phyloP scores from a whole-genome alignment of 768 basidiomycete genomes.

The Aureoboletus auriporus region DNA sequence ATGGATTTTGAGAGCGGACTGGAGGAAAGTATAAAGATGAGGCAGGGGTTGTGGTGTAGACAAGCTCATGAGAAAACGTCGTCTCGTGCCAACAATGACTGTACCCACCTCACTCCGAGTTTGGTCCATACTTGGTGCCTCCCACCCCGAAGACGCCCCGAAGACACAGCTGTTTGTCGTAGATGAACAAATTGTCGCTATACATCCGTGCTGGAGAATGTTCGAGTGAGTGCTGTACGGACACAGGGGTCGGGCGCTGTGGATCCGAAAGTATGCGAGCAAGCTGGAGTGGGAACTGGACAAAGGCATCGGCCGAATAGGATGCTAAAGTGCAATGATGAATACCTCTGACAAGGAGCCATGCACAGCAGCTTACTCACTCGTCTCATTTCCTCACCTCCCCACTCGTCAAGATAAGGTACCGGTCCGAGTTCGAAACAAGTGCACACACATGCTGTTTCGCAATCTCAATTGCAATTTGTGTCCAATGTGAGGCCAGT shows the following conservation, averaged over 20 bases:
- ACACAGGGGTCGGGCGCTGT: constrained; percentile 81
- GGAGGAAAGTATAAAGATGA: constrained; percentile 47
- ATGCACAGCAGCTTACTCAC: constrained; percentile 44
- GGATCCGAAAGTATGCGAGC: constrained; percentile 75
- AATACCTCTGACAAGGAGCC: not conserved
- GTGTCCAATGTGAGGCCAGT: constrained; percentile 50
- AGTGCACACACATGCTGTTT: constrained; percentile 52
- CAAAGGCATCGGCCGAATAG: constrained; percentile 73
- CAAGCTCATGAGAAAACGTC: constrained; percentile 1
- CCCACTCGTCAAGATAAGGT: constrained; percentile 79
- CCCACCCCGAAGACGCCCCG: constrained; percentile 16
- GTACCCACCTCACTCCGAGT: constrained; percentile 12
- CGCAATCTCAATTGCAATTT: constrained; percentile 55
- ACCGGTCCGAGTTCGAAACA: constrained; percentile 78
- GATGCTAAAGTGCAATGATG: constrained; percentile 34
- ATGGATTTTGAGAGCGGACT: constrained; percentile 68
- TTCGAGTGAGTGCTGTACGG: constrained; percentile 89
- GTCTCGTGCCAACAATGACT: not conserved
- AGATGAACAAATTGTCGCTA: constrained; percentile 81
- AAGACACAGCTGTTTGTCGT: constrained; percentile 67
- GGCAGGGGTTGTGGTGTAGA: constrained; percentile 13
- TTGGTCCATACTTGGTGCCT: constrained; percentile 2
- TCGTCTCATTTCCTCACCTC: constrained; percentile 81
- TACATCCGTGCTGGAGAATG: constrained; percentile 85
- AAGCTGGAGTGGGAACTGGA: constrained; percentile 89